Evolutionary conservation across 2,329 filamentous ascomycete species (phyloP).

Genomic region (Alternaria arbusti): DNA sequence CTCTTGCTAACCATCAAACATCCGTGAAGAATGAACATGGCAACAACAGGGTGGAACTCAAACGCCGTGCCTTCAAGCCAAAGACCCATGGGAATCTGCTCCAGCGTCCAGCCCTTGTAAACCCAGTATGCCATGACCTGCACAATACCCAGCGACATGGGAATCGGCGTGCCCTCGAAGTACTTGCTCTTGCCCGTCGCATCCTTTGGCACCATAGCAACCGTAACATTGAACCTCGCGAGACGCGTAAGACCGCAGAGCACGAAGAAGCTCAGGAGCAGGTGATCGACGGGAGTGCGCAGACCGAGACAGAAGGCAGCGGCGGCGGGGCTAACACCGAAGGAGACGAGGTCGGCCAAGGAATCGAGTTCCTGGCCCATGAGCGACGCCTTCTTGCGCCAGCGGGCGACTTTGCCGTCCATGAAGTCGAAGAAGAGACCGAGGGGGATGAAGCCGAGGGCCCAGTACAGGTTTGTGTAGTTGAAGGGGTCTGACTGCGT

Average conservation of each 20-base stretch:
- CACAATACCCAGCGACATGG: conserved; percentile 82
- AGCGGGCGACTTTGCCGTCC: conserved; percentile 94
- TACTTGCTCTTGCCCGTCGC: conserved; percentile 88
- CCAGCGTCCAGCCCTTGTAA: conserved; percentile 77
- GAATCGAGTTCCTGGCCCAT: conserved; percentile 99
- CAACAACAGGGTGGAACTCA: conserved; percentile 84
- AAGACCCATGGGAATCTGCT: conserved; percentile 77
- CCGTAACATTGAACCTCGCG: conserved; percentile 97
- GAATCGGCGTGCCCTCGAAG: conserved; percentile 97
- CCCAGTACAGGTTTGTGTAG: conserved; percentile 76
- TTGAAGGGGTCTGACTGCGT: conserved; percentile 70
- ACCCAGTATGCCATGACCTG: conserved; percentile 90
- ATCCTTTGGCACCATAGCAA: conserved; percentile 87
- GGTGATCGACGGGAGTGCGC: conserved; percentile 81
- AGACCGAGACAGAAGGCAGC: conserved; percentile 89
- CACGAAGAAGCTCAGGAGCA: conserved; percentile 86
- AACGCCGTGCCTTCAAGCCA: conserved; percentile 69
- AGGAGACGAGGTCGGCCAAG: conserved; percentile 93
- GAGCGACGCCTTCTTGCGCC: conserved; percentile 94
- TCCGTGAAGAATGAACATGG: conserved; percentile 85
- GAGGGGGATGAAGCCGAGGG: conserved; percentile 86
- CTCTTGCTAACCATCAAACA: conserved; percentile 96
- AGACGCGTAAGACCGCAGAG: conserved; percentile 92
- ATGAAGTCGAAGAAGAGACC: conserved; percentile 94
- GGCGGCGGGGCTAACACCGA: conserved; percentile 87